phyloP scores from a whole-genome alignment of 345 rosid species.

The Eucalyptus cladocalyx region DNA sequence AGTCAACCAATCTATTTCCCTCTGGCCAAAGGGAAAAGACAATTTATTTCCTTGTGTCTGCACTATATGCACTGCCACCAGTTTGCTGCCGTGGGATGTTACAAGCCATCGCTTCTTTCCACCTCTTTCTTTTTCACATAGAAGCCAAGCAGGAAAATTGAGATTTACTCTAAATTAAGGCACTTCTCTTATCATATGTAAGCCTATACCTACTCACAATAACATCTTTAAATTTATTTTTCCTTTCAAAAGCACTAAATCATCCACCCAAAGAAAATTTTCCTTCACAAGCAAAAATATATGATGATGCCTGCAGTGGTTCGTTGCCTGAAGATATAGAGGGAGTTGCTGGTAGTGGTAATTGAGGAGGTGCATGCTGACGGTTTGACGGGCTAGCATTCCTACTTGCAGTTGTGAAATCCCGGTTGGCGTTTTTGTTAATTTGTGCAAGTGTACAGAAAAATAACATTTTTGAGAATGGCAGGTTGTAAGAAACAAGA shows the following conservation, averaged over 20 bases:
- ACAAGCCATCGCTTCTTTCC: neutral
- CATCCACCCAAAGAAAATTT: neutral
- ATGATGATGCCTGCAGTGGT: neutral
- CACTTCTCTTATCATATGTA: neutral
- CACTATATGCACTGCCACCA: neutral
- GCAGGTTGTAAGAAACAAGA: neutral
- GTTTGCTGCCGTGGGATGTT: neutral
- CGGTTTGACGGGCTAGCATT: neutral
- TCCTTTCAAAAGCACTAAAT: neutral
- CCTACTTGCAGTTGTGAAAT: neutral
- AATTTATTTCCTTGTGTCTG: neutral
- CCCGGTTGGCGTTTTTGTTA: neutral
- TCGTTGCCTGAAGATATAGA: neutral
- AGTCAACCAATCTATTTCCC: neutral
- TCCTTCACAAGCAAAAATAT: neutral
- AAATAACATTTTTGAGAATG: neutral
- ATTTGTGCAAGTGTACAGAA: neutral
- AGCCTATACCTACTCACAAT: neutral
- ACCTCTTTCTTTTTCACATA: neutral
- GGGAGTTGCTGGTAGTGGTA: neutral
- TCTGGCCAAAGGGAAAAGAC: neutral
- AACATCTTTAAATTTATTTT: neutral
- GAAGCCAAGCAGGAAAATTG: neutral
- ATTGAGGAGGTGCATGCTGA: neutral
- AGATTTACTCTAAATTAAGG: neutral